Percentiles rank a stretch among this genome's conserved stretches.
phyloP scores from a whole-genome alignment of 2,329 filamentous ascomycete species.

The Fusarium sulawesiense region DNA sequence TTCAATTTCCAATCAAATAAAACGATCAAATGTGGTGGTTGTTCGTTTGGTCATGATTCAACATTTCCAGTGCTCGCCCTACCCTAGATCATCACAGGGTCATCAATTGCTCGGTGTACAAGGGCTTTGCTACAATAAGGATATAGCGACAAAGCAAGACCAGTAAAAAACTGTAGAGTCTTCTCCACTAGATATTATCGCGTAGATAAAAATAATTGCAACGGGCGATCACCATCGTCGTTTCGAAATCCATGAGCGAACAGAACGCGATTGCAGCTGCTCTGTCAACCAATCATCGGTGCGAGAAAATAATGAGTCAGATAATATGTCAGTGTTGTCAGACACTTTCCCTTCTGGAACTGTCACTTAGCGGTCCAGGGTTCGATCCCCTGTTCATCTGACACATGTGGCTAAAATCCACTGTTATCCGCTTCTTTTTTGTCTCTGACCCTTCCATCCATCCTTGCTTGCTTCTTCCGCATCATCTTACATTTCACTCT shows the following conservation, averaged over 20 bases:
- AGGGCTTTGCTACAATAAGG: background rate
- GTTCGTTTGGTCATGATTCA: too few relatives aligned
- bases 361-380: constrained; percentile 31
- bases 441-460: too few relatives aligned
- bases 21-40: too few relatives aligned
- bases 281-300: constrained; percentile 6
- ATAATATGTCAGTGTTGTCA: constrained; percentile 26
- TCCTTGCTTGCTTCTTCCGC: background rate
- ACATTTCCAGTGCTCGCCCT: too few relatives aligned
- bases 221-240: background rate
- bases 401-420: constrained; percentile 14
- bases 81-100: too few relatives aligned
- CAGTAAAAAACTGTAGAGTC: rapidly evolving
- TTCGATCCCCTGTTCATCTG: constrained; percentile 40
- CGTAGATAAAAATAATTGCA: background rate
- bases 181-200: too few relatives aligned
- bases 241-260: background rate
- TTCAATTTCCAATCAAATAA: too few relatives aligned
- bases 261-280: rapidly evolving
- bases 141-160: background rate
- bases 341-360: background rate
- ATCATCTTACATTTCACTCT: background rate
- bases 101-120: background rate
- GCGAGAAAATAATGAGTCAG: constrained; percentile 25
- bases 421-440: constrained; percentile 13